Evolutionary conservation across 2,329 filamentous ascomycete species (phyloP), one percentile per base, ranked within the genome.

Genomic region (Aspergillus ruber): DNA sequence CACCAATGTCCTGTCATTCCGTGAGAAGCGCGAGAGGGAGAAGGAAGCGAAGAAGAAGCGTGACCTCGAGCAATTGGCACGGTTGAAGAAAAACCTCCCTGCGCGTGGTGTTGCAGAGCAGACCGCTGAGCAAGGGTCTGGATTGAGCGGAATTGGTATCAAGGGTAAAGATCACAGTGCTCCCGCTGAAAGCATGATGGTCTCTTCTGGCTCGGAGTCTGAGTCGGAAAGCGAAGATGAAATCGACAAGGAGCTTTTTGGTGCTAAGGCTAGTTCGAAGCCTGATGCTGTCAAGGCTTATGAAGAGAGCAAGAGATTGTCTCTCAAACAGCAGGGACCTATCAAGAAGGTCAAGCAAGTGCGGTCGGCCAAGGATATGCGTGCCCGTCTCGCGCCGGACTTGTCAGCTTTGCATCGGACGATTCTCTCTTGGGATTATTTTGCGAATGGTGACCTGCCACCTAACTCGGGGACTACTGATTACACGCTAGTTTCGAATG

Each of bases 351-450:
- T 82, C 55, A 87, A 88, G 64, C 81, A 89, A 44, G 77, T 85
- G 52, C 82, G 91, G 43, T 91, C 90, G 13, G 82, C 85, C 41
- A 95, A 95, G 68, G 93, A 98, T 69, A 91, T 96, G 82, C 85
- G 91, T 57, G 91, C 93, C 54, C 85, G 93, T 52, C 77, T 98
- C 50, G 86, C 90, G 27, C 93, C 94, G 6, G 88, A 94, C 55
- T 85, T 98, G 70, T 85, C 89, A 33, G 77, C 82, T 13, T 72
- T 98, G 25, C 93, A 97, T 64, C 84, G 86, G 58, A 85, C 85
- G 15, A 89, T 98, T 44, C 80, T 98, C 3, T 81, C 86, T 47
- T 98, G 93, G 93, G 88, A 98, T 56, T 95, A 94, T 56, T 98
- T 96, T 67, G 87, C 95, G 60, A 75, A 83, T 41, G 89, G 90